Evolutionary conservation across 2,329 filamentous ascomycete genomes (phyloP), one percentile per base, ranked within the genome.

Genomic region (Exophiala aquamarina): DNA sequence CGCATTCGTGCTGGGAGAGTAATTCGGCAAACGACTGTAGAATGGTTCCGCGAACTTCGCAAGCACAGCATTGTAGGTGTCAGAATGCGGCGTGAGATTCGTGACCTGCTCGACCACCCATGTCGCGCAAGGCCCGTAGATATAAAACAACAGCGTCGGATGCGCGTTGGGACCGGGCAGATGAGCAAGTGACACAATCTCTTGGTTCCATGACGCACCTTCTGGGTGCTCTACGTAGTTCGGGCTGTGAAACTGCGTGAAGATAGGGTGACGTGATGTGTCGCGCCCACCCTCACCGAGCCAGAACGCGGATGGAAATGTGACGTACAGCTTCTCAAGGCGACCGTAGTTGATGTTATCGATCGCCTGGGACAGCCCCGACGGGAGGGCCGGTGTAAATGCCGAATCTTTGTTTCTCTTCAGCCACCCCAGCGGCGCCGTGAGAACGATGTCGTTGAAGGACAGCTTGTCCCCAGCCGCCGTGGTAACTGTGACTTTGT

Each of bases 121-220:
- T 8, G 54, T 53, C 20, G 68, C 65, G 46, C 67, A 68, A 33
- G 71, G 61, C 1, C 74, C 72, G 59, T 74, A 70, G 36, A 69
- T 65, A 61, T 75, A 95, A 76, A 95, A 95, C 19, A 95, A 78
- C 3, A 95, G 76, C 0, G 89, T 94, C 6, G 90, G 86, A 50
- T 95, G 89, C 0, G 84, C 77, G 41, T 72, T 74, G 1, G 70
- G 61, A 0, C 62, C 58, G 0, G 79, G 75, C 2, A 94, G 74
- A 2, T 84, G 81, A 33, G 86, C 83, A 17, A 95, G 77, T 48
- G 92, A 90, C 48, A 94, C 75, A 43, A 82, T 79, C 68, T 92
- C 85, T 65, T 89, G 86, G 52, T 83, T 81, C 87, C 88, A 93
- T 50, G 74, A 68, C 4, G 75, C 59, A 1, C 82, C 78, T 56